These are phyloP conservation scores for Auriscalpium microsporum DNA, from an alignment of 768 basidiomycete genomes.

Conservation along the genomic window DNA sequence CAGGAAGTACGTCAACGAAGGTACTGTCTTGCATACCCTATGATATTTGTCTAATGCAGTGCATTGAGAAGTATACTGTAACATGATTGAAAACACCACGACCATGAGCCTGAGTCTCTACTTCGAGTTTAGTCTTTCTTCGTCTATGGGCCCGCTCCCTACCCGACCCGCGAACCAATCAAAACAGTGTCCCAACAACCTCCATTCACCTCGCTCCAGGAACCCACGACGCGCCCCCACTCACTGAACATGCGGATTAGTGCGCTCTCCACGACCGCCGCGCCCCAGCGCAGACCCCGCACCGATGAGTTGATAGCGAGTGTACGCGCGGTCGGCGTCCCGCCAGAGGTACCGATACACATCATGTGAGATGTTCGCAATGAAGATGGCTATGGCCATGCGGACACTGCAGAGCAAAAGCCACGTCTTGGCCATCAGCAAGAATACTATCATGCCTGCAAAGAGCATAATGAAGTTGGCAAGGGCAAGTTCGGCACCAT, in stretches of 20 bases:
- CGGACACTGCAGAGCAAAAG: conserved; percentile 15
- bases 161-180: conserved; percentile 45
- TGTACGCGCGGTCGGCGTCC: conserved; percentile 29
- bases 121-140: conserved; percentile 35
- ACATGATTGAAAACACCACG: not conserved
- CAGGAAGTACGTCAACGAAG: no score
- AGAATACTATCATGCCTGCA: conserved; percentile 12
- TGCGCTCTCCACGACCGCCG: conserved; percentile 41
- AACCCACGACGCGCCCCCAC: conserved; percentile 38
- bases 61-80: not conserved
- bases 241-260: conserved; percentile 45
- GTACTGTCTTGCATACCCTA: no score
- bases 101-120: conserved; percentile 23
- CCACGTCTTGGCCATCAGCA: conserved; percentile 10
- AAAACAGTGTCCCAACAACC: conserved; percentile 34
- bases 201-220: conserved; percentile 34
- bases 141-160: conserved; percentile 31
- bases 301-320: conserved; percentile 27
- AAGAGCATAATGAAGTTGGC: conserved; percentile 14
- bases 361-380: conserved; percentile 41
- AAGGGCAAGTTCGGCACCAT: conserved; percentile 39
- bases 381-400: conserved; percentile 20
- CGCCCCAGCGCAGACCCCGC: conserved; percentile 27
- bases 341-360: conserved; percentile 38
- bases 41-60: not conserved